Conservation (phyloP, 345 rosid species). For the Populus alba region DNA sequence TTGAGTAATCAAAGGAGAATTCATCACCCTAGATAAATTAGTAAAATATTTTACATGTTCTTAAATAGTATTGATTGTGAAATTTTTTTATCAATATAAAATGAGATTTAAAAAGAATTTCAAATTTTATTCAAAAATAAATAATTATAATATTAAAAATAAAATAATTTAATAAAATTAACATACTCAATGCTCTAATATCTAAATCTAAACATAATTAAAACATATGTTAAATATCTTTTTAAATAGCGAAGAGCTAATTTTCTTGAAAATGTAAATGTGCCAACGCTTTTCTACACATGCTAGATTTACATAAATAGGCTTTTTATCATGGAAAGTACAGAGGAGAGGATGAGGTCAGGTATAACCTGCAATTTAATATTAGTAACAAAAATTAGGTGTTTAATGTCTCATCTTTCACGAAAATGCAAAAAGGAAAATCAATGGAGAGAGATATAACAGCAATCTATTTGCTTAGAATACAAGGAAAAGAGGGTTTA, state of each 20-base stretch:
- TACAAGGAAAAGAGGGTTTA: not conserved
- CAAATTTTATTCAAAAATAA: no score
- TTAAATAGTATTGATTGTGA: no score
- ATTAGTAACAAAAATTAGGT: not conserved
- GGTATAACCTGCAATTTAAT: not conserved
- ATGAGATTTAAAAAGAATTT: no score
- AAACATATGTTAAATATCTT: no score
- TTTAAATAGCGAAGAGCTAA: not conserved
- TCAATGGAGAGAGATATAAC: not conserved
- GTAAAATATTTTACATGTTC: fast-evolving
- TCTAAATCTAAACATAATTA: no score
- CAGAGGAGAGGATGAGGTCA: not conserved
- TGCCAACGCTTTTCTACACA: not conserved
- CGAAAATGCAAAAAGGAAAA: not conserved
- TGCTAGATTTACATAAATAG: not conserved
- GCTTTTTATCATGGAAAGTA: not conserved
- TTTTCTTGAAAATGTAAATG: not conserved
- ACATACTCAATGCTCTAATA: no score
- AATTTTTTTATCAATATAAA: no score
- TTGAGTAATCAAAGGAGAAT: no score
- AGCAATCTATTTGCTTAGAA: not conserved
- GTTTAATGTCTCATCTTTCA: not conserved
- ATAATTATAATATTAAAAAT: no score
- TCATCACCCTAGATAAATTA: no score
- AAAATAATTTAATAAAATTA: no score